phyloP scores from a whole-genome alignment of 257 asterid species.

The Paraleonurus japonicus region DNA sequence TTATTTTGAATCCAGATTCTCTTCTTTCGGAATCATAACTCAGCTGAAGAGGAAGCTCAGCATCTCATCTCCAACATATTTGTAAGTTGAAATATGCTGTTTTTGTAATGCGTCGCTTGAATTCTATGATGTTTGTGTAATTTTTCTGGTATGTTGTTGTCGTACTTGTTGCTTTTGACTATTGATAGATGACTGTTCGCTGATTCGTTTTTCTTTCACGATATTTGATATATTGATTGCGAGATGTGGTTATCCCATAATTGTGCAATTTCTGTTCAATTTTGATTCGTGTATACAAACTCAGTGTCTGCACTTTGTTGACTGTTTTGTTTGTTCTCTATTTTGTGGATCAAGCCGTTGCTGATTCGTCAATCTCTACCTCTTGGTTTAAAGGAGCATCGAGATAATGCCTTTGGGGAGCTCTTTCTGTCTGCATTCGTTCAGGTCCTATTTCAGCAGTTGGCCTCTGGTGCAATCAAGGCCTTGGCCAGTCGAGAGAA shows the following conservation, averaged over 20 bases:
- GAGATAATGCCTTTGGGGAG: slow-evolving; percentile 56
- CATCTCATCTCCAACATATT: not conserved
- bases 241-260: not conserved
- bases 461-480: slow-evolving; percentile 37
- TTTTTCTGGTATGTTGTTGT: not conserved
- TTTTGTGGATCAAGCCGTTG: not conserved
- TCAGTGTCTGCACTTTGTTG: not conserved
- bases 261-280: not conserved
- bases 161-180: not conserved
- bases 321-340: not conserved
- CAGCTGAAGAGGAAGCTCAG: not conserved
- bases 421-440: slow-evolving; percentile 58
- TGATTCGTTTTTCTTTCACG: not conserved
- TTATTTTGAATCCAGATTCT: not conserved
- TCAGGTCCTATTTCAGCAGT: slow-evolving; percentile 48
- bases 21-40: not conserved
- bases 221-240: slow-evolving; percentile 2
- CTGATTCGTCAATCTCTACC: slow-evolving; percentile 14
- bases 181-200: not conserved
- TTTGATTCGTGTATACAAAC: not conserved
- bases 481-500: slow-evolving; percentile 54
- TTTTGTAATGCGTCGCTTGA: not conserved
- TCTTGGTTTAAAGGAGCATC: slow-evolving; percentile 13
- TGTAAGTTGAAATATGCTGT: not conserved
- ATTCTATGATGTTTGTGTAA: not conserved